Conservation (phyloP, 495 filamentous ascomycete species). For the Lineolata rhizophorae region DNA sequence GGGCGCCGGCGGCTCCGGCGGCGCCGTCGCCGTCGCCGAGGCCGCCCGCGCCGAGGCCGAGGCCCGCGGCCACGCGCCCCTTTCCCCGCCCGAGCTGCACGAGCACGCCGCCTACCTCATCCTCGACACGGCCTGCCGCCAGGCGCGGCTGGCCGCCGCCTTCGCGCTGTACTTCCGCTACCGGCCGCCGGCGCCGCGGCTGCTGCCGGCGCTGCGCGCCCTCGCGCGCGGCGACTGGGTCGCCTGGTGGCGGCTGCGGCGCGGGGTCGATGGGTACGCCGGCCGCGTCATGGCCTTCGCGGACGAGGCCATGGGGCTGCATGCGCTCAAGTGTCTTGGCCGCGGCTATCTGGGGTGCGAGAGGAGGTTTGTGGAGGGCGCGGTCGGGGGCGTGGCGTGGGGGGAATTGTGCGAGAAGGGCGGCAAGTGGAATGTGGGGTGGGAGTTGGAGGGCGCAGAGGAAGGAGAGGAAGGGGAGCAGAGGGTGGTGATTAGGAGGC, state of each 20-base stretch:
- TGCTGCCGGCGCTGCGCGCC: conserved; percentile 45
- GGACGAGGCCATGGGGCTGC: conserved; percentile 41
- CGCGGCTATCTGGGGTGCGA: conserved; percentile 58
- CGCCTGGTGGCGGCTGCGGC: conserved; percentile 47
- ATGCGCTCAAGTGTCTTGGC: conserved; percentile 66
- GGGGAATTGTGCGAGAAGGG: too few relatives aligned
- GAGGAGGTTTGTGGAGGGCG: conserved; percentile 40
- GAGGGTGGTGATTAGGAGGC: too few relatives aligned
- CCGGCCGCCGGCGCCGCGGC: conserved; percentile 31
- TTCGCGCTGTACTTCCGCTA: conserved; percentile 36
- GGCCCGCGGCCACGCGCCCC: conserved; percentile 30
- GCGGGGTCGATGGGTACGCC: conserved; percentile 52
- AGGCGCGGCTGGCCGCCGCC: conserved; percentile 51
- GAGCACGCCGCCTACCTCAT: conserved; percentile 66
- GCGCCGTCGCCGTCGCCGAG: too few relatives aligned
- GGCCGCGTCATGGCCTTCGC: conserved; percentile 61
- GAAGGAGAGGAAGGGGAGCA: too few relatives aligned
- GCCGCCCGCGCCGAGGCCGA: too few relatives aligned
- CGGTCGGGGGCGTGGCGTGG: too few relatives aligned
- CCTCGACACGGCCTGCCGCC: conserved; percentile 71
- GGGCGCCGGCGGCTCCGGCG: too few relatives aligned
- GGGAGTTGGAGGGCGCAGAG: too few relatives aligned
- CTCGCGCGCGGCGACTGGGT: conserved; percentile 67
- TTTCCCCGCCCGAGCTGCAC: conserved; percentile 43
- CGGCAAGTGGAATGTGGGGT: too few relatives aligned